Evolutionary conservation across 2,329 filamentous ascomycete genomes (phyloP).

Genomic region (Cadophora sp.): DNA sequence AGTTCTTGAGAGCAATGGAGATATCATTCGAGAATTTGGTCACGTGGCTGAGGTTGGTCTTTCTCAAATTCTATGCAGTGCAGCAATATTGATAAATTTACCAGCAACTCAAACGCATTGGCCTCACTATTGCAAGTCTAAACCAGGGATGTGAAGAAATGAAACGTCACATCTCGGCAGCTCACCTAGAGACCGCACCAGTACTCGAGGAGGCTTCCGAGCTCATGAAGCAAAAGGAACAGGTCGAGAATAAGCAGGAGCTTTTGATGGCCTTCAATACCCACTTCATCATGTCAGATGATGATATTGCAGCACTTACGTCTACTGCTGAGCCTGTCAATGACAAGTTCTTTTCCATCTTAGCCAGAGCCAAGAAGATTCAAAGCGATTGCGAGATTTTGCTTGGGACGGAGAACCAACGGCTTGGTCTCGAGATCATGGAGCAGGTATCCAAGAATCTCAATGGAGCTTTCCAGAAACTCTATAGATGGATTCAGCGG

Average conservation of each 20-base stretch:
- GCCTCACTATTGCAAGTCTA: slow-evolving; percentile 75
- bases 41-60: slow-evolving; percentile 78
- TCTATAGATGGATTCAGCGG: slow-evolving; percentile 93
- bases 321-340: slow-evolving; percentile 83
- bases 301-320: slow-evolving; percentile 78
- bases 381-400: slow-evolving; percentile 88
- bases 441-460: slow-evolving; percentile 87
- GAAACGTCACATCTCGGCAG: slow-evolving; percentile 76
- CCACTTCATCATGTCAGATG: slow-evolving; percentile 85
- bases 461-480: slow-evolving; percentile 90
- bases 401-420: slow-evolving; percentile 88
- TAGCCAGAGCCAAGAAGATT: slow-evolving; percentile 84
- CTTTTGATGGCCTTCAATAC: slow-evolving; percentile 78
- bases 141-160: slow-evolving; percentile 84
- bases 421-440: slow-evolving; percentile 87
- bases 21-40: slow-evolving; percentile 87
- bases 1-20: slow-evolving; percentile 89
- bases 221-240: slow-evolving; percentile 74
- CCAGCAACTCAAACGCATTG: slow-evolving; percentile 87
- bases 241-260: slow-evolving; percentile 80
- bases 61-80: not conserved
- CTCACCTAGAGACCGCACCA: slow-evolving; percentile 75
- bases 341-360: slow-evolving; percentile 79
- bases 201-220: slow-evolving; percentile 79
- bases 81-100: slow-evolving; percentile 40